Percentiles rank a stretch among this genome's conserved stretches.
phyloP scores from a whole-genome alignment of 257 asterid species.

The Jacaranda copaia region DNA sequence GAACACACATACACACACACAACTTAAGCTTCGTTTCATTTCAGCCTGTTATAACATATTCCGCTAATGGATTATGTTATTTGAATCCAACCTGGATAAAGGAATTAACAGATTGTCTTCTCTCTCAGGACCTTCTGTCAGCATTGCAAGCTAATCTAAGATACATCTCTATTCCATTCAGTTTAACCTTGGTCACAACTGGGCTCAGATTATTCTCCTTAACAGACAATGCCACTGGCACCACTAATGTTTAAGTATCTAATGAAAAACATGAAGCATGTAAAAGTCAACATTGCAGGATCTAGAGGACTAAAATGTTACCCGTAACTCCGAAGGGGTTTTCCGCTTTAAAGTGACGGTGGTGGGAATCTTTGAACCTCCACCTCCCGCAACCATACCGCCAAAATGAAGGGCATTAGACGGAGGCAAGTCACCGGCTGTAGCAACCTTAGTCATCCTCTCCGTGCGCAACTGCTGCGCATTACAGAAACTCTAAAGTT shows the following conservation, averaged over 20 bases:
- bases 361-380: constrained; percentile 51
- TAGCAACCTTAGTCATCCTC: constrained; percentile 77
- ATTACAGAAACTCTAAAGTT: background rate
- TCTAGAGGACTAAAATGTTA: constrained; percentile 37
- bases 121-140: constrained; percentile 23
- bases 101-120: background rate
- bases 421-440: constrained; percentile 57
- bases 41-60: background rate
- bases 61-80: background rate
- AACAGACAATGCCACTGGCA: background rate
- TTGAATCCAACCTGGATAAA: background rate
- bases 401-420: constrained; percentile 59
- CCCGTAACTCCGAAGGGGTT: constrained; percentile 89
- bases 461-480: constrained; percentile 23
- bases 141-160: constrained; percentile 2
- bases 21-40: background rate
- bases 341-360: constrained; percentile 64
- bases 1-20: background rate
- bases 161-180: background rate
- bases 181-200: constrained; percentile 6
- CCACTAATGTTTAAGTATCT: background rate
- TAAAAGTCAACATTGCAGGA: background rate
- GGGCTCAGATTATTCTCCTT: constrained; percentile 1
- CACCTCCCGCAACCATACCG: constrained; percentile 46
- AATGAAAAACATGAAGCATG: background rate